Evolutionary conservation across 1,284 basidiomycete genomes (phyloP).

Genomic region (Psilocybe mexicana): DNA sequence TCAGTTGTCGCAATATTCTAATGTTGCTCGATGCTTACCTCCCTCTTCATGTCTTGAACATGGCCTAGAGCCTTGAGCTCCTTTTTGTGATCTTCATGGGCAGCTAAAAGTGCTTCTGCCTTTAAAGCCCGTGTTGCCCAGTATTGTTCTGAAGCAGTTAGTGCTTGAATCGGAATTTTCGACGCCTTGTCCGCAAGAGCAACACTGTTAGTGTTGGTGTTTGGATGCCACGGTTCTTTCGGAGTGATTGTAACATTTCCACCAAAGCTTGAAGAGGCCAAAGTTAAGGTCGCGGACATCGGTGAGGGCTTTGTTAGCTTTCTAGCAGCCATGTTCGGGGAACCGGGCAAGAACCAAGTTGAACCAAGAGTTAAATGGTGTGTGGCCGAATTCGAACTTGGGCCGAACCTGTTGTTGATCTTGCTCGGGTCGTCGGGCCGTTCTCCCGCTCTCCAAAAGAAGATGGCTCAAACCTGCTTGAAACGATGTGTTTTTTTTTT

Average conservation of each 20-base stretch:
- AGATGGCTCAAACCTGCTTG: too few species aligned
- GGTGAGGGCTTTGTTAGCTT: constrained; percentile 15
- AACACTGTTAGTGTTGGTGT: neutral
- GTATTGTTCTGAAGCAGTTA: constrained; percentile 49
- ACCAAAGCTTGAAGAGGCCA: constrained; percentile 6
- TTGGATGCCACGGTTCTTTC: neutral
- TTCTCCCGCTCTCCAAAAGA: too few species aligned
- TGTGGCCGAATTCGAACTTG: too few species aligned
- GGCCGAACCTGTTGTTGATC: too few species aligned
- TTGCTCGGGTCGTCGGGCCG: too few species aligned
- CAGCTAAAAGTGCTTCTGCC: constrained; percentile 57
- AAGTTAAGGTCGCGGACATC: constrained; percentile 13
- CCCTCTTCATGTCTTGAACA: constrained; percentile 44
- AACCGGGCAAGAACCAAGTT: too few species aligned
- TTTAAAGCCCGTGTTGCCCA: constrained; percentile 63
- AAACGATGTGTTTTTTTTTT: too few species aligned
- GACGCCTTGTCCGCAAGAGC: neutral
- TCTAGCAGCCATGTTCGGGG: constrained; percentile 4
- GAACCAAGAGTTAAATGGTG: too few species aligned
- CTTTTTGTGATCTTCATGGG: constrained; percentile 44
- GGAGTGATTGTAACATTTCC: neutral
- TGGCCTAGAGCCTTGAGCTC: constrained; percentile 45
- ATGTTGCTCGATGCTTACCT: constrained; percentile 30
- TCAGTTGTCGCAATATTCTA: neutral
- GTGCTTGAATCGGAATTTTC: constrained; percentile 25